Base-by-base conservation (phyloP, 2,329 filamentous ascomycete species). In the Albophoma yamanashiensis region DNA sequence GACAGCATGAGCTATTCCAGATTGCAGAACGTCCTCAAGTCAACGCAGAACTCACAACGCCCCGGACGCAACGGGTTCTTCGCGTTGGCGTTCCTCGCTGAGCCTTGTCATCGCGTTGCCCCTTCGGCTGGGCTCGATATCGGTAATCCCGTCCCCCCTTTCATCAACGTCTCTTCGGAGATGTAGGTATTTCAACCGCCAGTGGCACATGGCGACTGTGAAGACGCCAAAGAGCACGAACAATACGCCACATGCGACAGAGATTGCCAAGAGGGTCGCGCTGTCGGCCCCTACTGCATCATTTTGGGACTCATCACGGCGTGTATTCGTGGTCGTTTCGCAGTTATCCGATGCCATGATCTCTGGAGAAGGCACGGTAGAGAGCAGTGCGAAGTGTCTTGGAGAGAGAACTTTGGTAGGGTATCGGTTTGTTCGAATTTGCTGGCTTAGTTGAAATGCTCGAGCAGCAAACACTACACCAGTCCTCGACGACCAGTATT, bases 201-300 rank as follows among this genome's bases (percentile, higher is more conserved):
- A 59, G 27, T 40, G 47, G 42, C 58, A 57, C 38, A 53, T 57
- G 45, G 25, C 40, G n/a, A 50, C 55, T 14, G 58, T 47, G 25
- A 61, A 57, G 25, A 50, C 55, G 20, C 31, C 40, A 1, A 56
- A 27, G 34, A 56, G 53, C 3, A 61, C 45, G n/a, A 61, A 59
- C 4, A 61, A 40, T 12, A 58, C 58, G 17, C 60, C 60, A 20
- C 57, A 59, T 8, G 57, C 36, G 22, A 59, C 34, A 17, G 57
- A 39, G 4, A 61, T 47, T 11, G 43, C 60, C 12, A 59, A 47
- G 39, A 59, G 22, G 22, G 53, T 22, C 9, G 50, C 43, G 36
- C 38, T 9, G 31, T 36, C 27, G 4, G 50, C 31, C 34, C 50
- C 50, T 8, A 34, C 3, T 6, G 31, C 20, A 36, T n/a, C 50